These are phyloP conservation scores for Candida labiduridarum DNA, from an alignment of 1,139 yeast species.

Conservation along the genomic window DNA sequence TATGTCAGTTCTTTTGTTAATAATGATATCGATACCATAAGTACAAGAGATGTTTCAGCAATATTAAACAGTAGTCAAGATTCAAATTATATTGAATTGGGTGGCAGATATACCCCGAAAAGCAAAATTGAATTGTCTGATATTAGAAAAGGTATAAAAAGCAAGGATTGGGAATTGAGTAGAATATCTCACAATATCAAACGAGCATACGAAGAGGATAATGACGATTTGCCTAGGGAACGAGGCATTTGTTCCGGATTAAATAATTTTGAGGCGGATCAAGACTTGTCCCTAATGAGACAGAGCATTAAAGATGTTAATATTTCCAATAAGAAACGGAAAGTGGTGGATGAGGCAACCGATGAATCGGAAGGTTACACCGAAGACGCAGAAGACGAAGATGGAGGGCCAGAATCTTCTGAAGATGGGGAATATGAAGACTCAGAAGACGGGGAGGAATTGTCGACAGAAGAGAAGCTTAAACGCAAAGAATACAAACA, in stretches of 20 bases:
- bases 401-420: constrained; percentile 1
- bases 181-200: constrained; percentile 9
- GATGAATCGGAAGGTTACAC: constrained; percentile 10
- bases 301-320: constrained; percentile 4
- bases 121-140: constrained; percentile 40
- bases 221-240: not conserved
- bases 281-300: constrained; percentile 21
- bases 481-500: constrained; percentile 13
- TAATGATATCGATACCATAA: constrained; percentile 11
- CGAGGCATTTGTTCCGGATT: constrained; percentile 25
- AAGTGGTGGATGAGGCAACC: constrained; percentile 13
- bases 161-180: constrained; percentile 5
- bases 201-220: constrained; percentile 6
- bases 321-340: not conserved
- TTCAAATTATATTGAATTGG: constrained; percentile 25
- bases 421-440: constrained; percentile 10
- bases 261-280: constrained; percentile 26
- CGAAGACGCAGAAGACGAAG: constrained; percentile 13
- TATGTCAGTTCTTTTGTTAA: constrained; percentile 18
- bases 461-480: constrained; percentile 12
- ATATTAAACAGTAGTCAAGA: constrained; percentile 26
- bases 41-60: constrained; percentile 9
- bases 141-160: constrained; percentile 20
- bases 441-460: constrained; percentile 10
- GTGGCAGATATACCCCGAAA: constrained; percentile 26